Evolutionary conservation across 129 eudicot genomes (phyloP), one percentile per base, ranked within the genome.

Genomic region (Pittosporum tobira): DNA sequence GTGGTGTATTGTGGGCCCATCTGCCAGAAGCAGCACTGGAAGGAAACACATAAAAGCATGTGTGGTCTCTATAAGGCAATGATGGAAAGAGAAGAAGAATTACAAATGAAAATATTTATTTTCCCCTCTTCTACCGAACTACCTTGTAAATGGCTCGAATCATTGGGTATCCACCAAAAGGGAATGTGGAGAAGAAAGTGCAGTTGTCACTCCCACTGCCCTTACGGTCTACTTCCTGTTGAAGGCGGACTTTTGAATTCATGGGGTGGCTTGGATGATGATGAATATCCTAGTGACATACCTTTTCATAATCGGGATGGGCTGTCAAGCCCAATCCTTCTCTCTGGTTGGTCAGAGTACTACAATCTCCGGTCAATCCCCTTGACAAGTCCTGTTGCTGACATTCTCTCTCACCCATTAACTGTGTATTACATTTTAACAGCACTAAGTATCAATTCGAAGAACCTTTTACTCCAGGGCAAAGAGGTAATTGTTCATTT

Each of bases 111-210:
- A 30, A 61, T 75, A 25, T 75, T 79, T 48, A 28, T 13, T 37
- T 79, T 75, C 67, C 72, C 66, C 10, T 74, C 66, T 63, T 67
- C 70, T 11, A 61, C 63, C 20, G 67, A 75, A 54, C 69, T 75
- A 29, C 78, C 75, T 1, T 79, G 81, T 31, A 79, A 71, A 48
- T 71, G 73, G 76, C 81, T 79, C 18, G 78, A 79, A 12, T 46
- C 64, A 26, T 34, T 70, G 20, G 74, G 63, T 28, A 30, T 79
- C 45, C 85, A 79, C 48, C 72, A 59, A 38, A 79, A 71, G 62
- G 85, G 85, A 27, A 79, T 79, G 81, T 75, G 85, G 85, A 71
- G 85, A 48, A 60, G 85, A 57, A 75, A 71, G 71, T 79, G 81
- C 57, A 42, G 38, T 20, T 79, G 85, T 62, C 75, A 71, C 66